Percentiles rank a stretch among this genome's conserved stretches.
Evolutionary conservation across 768 basidiomycete species (phyloP).

Genomic region (Mycena venus): DNA sequence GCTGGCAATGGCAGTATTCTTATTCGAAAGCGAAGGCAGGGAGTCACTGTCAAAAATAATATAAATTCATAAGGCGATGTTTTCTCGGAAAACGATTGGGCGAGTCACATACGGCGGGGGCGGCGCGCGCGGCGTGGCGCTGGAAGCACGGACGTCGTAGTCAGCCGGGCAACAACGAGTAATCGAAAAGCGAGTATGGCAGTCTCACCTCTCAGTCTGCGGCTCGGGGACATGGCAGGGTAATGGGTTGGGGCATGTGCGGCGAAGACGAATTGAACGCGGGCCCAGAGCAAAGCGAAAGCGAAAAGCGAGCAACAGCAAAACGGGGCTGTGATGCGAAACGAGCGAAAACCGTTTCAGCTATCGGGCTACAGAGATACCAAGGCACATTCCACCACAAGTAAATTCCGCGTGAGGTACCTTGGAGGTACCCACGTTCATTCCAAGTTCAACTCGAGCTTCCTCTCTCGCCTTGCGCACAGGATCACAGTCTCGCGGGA

Average conservation of each 20-base stretch:
- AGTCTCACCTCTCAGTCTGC: background rate
- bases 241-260: no score
- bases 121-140: conserved; percentile 28
- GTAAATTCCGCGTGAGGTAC: no score
- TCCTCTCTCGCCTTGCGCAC: no score
- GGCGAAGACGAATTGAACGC: background rate
- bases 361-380: no score
- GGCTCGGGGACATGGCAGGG: conserved; percentile 2
- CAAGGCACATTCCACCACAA: no score
- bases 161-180: background rate
- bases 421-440: no score
- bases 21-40: background rate
- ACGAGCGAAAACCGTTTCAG: background rate
- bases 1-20: background rate
- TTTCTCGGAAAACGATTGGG: conserved; percentile 13
- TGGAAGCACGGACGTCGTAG: background rate
- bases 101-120: conserved; percentile 16
- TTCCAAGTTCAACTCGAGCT: no score
- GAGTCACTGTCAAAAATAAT: background rate
- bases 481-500: no score
- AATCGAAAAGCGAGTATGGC: conserved; percentile 1
- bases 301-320: no score
- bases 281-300: background rate
- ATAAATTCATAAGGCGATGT: conserved; percentile 4
- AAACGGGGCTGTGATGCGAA: background rate